A percentile compares a stretch with the other conserved stretches of the same genome.
phyloP scores from a whole-genome alignment of 331 rosid species.

The Phaseolus coccineus region DNA sequence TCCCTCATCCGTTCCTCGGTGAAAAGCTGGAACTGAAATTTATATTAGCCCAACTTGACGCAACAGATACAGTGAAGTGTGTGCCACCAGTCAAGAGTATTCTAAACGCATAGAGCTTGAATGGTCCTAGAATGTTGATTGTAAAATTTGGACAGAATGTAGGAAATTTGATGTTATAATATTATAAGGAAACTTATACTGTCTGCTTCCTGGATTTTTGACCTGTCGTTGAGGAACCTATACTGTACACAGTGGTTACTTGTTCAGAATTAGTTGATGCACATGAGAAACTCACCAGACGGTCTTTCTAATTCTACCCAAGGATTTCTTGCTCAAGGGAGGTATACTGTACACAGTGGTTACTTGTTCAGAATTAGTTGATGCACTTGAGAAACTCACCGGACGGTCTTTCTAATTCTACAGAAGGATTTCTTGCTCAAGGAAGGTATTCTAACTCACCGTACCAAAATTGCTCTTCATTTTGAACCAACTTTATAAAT shows the following conservation, averaged over 20 bases:
- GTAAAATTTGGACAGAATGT: constrained; percentile 38
- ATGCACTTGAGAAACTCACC: constrained; percentile 5
- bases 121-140: constrained; percentile 26
- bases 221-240: constrained; percentile 33
- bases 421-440: neutral
- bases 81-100: constrained; percentile 29
- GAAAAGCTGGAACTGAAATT: constrained; percentile 45
- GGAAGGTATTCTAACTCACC: neutral
- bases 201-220: constrained; percentile 18
- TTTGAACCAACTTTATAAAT: neutral
- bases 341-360: neutral
- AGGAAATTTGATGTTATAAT: constrained; percentile 41
- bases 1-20: constrained; percentile 57
- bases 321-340: neutral
- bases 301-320: neutral
- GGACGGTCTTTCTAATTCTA: neutral
- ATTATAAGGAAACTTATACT: constrained; percentile 25
- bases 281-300: neutral
- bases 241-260: constrained; percentile 3
- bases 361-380: constrained; percentile 27
- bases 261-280: constrained; percentile 30
- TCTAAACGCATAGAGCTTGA: constrained; percentile 22
- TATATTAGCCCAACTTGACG: constrained; percentile 22
- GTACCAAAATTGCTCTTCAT: neutral
- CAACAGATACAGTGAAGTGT: constrained; percentile 18